Evolutionary conservation across 2,329 filamentous ascomycete genomes (phyloP).

Genomic region (Ceratocystis lukuohia): DNA sequence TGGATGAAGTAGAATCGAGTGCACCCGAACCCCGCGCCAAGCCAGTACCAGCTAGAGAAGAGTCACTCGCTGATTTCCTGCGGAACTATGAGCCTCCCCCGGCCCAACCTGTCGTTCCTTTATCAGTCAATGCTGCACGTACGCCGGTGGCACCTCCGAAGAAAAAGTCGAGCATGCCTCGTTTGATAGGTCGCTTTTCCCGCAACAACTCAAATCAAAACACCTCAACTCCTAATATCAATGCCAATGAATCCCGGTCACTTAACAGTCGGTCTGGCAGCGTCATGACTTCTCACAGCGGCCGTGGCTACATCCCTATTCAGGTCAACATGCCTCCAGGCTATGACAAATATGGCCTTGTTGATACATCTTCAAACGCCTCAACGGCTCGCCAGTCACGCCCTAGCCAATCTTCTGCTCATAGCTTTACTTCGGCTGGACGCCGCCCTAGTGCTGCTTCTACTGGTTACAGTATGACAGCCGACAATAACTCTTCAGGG

Average conservation of each 20-base stretch:
- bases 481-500: conserved; percentile 22
- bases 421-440: conserved; percentile 6
- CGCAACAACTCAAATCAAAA: conserved; percentile 28
- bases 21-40: conserved; percentile 27
- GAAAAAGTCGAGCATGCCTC: conserved; percentile 51
- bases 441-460: conserved; percentile 5
- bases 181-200: conserved; percentile 47
- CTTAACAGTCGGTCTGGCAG: conserved; percentile 26
- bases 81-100: conserved; percentile 54
- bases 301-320: conserved; percentile 39
- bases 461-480: conserved; percentile 19
- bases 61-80: conserved; percentile 62
- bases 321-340: conserved; percentile 37
- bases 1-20: conserved; percentile 36
- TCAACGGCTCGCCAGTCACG: conserved; percentile 18
- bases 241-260: conserved; percentile 26
- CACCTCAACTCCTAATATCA: conserved; percentile 23
- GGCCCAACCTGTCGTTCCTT: conserved; percentile 27
- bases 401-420: conserved; percentile 10
- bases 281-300: conserved; percentile 26
- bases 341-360: conserved; percentile 31
- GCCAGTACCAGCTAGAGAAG: conserved; percentile 34
- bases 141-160: conserved; percentile 32
- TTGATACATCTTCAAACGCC: conserved; percentile 22
- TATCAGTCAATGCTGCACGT: conserved; percentile 26